These are phyloP conservation scores for Leucosporidium creatinivorum DNA, from an alignment of 768 basidiomycete genomes.

Conservation along the genomic window DNA sequence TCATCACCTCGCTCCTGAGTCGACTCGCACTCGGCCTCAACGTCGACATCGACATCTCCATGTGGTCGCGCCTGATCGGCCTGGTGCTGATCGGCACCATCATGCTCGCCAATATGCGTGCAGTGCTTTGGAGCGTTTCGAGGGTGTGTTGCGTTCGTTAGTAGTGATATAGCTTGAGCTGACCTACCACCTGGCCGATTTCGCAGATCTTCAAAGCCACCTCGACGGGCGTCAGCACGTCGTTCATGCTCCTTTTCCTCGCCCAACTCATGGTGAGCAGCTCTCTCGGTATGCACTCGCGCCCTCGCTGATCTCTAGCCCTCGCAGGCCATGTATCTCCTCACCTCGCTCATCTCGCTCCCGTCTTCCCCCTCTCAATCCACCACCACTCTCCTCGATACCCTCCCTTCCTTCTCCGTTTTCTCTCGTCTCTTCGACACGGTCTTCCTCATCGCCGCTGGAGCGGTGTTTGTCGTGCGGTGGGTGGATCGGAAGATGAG, in stretches of 20 bases:
- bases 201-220: constrained; percentile 36
- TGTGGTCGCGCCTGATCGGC: constrained; percentile 33
- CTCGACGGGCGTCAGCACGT: constrained; percentile 35
- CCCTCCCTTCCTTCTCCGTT: constrained; percentile 37
- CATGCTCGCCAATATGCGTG: constrained; percentile 37
- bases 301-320: neutral
- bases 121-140: constrained; percentile 35
- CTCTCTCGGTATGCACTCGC: neutral
- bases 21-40: constrained; percentile 28
- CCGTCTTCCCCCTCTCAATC: constrained; percentile 22
- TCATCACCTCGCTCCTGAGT: constrained; percentile 31
- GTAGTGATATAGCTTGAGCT: neutral
- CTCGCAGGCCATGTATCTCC: constrained; percentile 36
- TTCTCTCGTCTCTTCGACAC: constrained; percentile 37
- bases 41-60: constrained; percentile 35
- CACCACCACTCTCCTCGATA: constrained; percentile 31
- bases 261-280: constrained; percentile 37
- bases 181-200: neutral
- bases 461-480: constrained; percentile 24
- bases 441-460: constrained; percentile 36
- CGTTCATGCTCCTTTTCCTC: constrained; percentile 39
- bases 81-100: constrained; percentile 35
- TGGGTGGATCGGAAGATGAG: constrained; percentile 28
- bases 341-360: constrained; percentile 39
- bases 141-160: no score